Percentiles rank a stretch among this genome's conserved stretches.
These are phyloP conservation scores for Takakia lepidozioides DNA, from an alignment of 225 moss, liverwort and hornwort species.

Conservation along the genomic window DNA sequence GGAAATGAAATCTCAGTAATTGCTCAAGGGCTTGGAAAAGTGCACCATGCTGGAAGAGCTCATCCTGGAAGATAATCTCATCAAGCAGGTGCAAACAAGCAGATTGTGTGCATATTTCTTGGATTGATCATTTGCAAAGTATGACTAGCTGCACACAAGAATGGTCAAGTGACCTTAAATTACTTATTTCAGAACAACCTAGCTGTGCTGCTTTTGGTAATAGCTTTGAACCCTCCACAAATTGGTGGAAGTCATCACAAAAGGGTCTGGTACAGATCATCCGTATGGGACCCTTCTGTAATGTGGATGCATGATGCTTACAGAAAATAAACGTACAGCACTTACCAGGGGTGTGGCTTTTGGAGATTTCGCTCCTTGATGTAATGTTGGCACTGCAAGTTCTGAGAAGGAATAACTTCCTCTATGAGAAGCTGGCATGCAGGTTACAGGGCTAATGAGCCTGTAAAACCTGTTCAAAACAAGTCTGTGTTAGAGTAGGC, in stretches of 20 bases:
- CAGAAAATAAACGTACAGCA: background rate
- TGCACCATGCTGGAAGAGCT: conserved; percentile 87
- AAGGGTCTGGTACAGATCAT: too few relatives aligned
- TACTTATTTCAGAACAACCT: too few relatives aligned
- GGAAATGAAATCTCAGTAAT: conserved; percentile 70
- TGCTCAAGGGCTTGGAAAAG: conserved; percentile 70
- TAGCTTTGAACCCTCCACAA: too few relatives aligned
- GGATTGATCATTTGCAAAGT: background rate
- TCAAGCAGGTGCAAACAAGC: conserved; percentile 50
- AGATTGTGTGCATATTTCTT: background rate
- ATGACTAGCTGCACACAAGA: background rate
- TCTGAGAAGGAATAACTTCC: too few relatives aligned
- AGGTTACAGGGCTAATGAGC: conserved; percentile 54
- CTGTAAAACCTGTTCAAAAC: conserved; percentile 70
- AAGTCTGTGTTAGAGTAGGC: conserved; percentile 66
- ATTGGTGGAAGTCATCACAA: too few relatives aligned
- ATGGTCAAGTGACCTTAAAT: too few relatives aligned
- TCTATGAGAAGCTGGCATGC: conserved; percentile 10
- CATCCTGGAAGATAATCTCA: conserved; percentile 61
- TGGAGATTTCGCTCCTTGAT: conserved; percentile 1
- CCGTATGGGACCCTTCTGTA: too few relatives aligned
- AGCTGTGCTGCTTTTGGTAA: too few relatives aligned
- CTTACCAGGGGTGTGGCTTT: background rate
- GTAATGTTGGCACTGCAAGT: conserved; percentile 4
- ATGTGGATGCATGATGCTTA: too few relatives aligned